A percentile compares a stretch with the other conserved stretches of the same genome.
phyloP scores from a whole-genome alignment of 2,329 filamentous ascomycete genomes.

The Penicillium sp. region DNA sequence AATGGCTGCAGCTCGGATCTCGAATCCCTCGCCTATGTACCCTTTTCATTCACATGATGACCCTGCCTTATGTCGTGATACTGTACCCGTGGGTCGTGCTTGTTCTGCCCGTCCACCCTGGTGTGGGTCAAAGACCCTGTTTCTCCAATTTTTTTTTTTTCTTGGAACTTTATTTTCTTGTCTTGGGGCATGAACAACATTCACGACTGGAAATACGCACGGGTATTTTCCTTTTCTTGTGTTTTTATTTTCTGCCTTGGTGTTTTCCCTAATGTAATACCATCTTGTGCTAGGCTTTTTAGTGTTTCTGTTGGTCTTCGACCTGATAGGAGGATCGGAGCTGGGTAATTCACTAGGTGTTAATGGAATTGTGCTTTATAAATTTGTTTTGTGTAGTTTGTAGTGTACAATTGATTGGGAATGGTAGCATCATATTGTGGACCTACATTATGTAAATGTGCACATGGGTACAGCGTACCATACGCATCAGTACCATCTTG shows the following conservation, averaged over 20 bases:
- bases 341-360: slow-evolving; percentile 21
- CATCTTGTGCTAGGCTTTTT: slow-evolving; percentile 22
- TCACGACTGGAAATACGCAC: slow-evolving; percentile 1
- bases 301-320: slow-evolving; percentile 3
- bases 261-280: slow-evolving; percentile 25
- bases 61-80: slow-evolving; percentile 18
- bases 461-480: too few relatives aligned
- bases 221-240: background rate
- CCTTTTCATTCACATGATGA: slow-evolving; percentile 2
- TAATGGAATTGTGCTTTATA: slow-evolving; percentile 19
- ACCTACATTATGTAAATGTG: background rate
- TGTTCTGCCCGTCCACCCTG: background rate
- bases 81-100: slow-evolving; percentile 14
- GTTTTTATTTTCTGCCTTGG: slow-evolving; percentile 1
- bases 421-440: background rate
- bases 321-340: background rate
- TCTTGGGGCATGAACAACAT: background rate
- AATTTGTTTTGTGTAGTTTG: background rate
- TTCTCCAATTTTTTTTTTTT: slow-evolving; percentile 5
- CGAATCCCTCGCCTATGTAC: background rate
- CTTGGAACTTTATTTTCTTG: background rate
- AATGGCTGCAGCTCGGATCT: background rate
- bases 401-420: background rate
- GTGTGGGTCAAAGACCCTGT: slow-evolving; percentile 2
- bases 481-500: too few relatives aligned